These are phyloP conservation scores for Nakaseomyces delphensis DNA, from an alignment of 1,139 yeast species.

Conservation along the genomic window DNA sequence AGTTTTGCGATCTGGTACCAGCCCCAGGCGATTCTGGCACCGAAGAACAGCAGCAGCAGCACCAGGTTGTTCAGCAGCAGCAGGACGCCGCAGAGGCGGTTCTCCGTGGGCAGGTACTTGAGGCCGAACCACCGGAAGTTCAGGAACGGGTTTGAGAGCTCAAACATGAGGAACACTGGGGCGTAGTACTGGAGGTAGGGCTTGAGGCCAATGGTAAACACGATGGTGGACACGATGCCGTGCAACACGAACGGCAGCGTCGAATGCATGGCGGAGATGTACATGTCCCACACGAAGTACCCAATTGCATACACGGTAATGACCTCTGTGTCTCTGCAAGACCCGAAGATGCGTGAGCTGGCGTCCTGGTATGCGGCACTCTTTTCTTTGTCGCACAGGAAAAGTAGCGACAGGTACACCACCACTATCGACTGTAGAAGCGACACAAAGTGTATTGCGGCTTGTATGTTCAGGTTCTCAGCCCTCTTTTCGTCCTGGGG, in stretches of 20 bases:
- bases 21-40: conserved; percentile 80
- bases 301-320: conserved; percentile 68
- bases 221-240: conserved; percentile 73
- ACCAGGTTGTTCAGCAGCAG: conserved; percentile 61
- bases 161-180: conserved; percentile 78
- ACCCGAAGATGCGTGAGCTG: conserved; percentile 51
- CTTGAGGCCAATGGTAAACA: conserved; percentile 52
- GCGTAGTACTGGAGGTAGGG: conserved; percentile 81
- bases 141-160: conserved; percentile 86
- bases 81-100: conserved; percentile 42
- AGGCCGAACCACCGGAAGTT: conserved; percentile 87
- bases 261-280: conserved; percentile 53
- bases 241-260: conserved; percentile 72
- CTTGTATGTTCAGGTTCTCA: conserved; percentile 20
- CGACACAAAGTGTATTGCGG: conserved; percentile 30
- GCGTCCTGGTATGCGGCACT: conserved; percentile 22
- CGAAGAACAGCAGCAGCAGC: conserved; percentile 63
- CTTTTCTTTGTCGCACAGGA: conserved; percentile 13
- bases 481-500: conserved; percentile 9
- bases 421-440: conserved; percentile 29
- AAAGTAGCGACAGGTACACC: conserved; percentile 23
- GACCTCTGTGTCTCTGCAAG: conserved; percentile 65
- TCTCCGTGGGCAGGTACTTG: conserved; percentile 38
- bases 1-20: conserved; percentile 56
- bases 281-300: conserved; percentile 87